These are phyloP conservation scores for Candida silvatica DNA, from an alignment of 805 yeast species.

Conservation along the genomic window DNA sequence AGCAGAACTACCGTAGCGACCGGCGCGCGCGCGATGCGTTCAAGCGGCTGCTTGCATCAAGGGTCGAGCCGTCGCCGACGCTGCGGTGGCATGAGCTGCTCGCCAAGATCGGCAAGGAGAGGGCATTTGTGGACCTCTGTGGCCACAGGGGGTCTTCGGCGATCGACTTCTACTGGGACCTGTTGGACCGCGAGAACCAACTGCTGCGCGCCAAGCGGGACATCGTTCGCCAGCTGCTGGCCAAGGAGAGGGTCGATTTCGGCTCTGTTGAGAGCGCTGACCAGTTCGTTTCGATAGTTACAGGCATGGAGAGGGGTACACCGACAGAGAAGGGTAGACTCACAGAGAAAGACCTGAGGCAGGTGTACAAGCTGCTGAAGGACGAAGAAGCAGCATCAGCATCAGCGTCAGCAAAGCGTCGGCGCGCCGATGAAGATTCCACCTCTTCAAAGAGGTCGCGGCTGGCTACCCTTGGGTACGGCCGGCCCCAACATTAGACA, in stretches of 20 bases:
- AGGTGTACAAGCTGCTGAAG: constrained; percentile 13
- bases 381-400: constrained; percentile 10
- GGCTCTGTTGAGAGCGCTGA: constrained; percentile 2
- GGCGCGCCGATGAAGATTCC: too few relatives aligned
- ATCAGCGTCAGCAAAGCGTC: too few relatives aligned
- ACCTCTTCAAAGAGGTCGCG: constrained; percentile 12
- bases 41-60: constrained; percentile 33
- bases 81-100: constrained; percentile 54
- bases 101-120: constrained; percentile 41
- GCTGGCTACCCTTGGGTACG: constrained; percentile 18
- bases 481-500: too few relatives aligned
- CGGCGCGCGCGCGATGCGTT: constrained; percentile 59
- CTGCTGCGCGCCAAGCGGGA: constrained; percentile 51
- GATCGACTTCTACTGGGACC: constrained; percentile 68
- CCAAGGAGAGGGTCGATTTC: constrained; percentile 11
- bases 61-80: constrained; percentile 31
- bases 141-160: constrained; percentile 78
- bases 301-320: too few relatives aligned
- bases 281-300: too few relatives aligned
- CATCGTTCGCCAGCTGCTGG: constrained; percentile 42
- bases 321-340: constrained; percentile 8
- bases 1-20: constrained; percentile 44
- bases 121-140: constrained; percentile 48
- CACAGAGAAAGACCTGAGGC: constrained; percentile 9
- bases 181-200: constrained; percentile 53